phyloP scores from a whole-genome alignment of 1,284 basidiomycete species.

The Xanthoconium separans region DNA sequence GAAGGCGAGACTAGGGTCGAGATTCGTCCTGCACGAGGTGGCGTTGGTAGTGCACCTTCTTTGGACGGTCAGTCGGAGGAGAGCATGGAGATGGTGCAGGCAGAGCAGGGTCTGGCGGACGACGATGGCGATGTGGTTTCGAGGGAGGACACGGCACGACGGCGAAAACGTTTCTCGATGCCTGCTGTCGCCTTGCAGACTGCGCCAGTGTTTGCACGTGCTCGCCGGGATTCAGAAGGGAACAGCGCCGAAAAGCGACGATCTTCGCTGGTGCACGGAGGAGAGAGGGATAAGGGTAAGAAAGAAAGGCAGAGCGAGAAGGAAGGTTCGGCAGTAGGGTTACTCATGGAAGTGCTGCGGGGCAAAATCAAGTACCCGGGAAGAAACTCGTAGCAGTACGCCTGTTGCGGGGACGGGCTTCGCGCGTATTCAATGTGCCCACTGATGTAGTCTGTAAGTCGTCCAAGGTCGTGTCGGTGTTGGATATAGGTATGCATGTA shows the following conservation, averaged over 20 bases:
- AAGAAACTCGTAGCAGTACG: conserved; percentile 10
- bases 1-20: conserved; percentile 15
- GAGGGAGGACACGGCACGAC: conserved; percentile 58
- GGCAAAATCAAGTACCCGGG: conserved; percentile 28
- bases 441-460: background rate
- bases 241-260: conserved; percentile 17
- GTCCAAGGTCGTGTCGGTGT: background rate
- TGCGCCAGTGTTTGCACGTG: conserved; percentile 64
- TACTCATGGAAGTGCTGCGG: conserved; percentile 29
- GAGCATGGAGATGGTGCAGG: background rate
- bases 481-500: conserved; percentile 1
- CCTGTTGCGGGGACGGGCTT: background rate
- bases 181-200: conserved; percentile 73
- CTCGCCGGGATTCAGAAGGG: conserved; percentile 25
- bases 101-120: background rate
- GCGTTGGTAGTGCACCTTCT: background rate
- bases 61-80: conserved; percentile 9
- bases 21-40: background rate
- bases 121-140: background rate
- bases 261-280: conserved; percentile 16
- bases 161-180: conserved; percentile 68
- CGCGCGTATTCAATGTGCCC: background rate
- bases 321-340: conserved; percentile 31
- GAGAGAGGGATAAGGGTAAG: conserved; percentile 26
- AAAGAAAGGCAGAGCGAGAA: conserved; percentile 28